Evolutionary conservation across 257 asterid genomes (phyloP), one percentile per base, ranked within the genome.

Genomic region (Knoxia roxburghii): DNA sequence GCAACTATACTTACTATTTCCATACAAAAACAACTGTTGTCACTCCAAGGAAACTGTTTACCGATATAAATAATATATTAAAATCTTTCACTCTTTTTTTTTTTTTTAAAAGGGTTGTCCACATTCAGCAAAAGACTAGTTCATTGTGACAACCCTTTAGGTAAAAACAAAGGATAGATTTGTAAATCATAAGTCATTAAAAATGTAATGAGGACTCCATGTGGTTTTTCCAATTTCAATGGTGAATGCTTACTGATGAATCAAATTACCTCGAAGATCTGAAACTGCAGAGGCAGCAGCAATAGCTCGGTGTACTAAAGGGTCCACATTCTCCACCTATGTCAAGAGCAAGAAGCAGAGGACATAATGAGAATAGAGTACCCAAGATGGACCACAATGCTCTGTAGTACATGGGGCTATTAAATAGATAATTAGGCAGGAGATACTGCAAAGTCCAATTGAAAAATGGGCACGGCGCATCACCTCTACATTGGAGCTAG

Each of bases 251-350:
- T 27, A 29, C 27, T 58, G 45, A 39, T 32, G 45, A 64, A 64
- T 20, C 60, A 79, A 70, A 75, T 61, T 78, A 89, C 97, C 95
- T 78, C 71, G 96, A 80, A 93, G 94, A 83, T 93, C 91, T 60
- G 92, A 87, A 83, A 90, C 78, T 54, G 82, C 73, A 77, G 86
- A 55, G 72, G 91, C 86, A 68, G 95, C 95, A 68, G 83, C 81
- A 79, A 93, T 80, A 70, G 99, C 99, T 76, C 95, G 92, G 69
- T 76, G 81, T 27, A 90, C 97, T 81, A 93, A 64, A 76, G 99
- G 96, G 77, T 93, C 99, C 79, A 93, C 80, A 76, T 81, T 85
- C 82, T 88, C 96, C 71, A 93, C 74, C 98, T 92, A 75, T 58
- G 65, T 58, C 53, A 73, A 73, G 23, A 60, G 56, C 35, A 74